phyloP scores from a whole-genome alignment of 441 rosid genomes.

The Adansonia rubrostipa region DNA sequence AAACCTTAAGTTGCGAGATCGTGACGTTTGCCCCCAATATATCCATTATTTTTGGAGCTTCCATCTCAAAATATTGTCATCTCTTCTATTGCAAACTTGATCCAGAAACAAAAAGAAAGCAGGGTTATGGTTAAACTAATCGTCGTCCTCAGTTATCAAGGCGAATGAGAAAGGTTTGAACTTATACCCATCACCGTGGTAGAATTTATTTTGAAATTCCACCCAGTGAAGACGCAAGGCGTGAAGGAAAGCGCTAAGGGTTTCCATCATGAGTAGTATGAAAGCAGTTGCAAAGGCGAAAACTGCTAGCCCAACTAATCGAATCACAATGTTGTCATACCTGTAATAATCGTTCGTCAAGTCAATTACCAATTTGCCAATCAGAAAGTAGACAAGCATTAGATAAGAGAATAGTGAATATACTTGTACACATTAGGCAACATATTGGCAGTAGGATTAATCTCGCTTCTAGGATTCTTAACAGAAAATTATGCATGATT shows the following conservation, averaged over 20 bases:
- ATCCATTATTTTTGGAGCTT: slow-evolving; percentile 19
- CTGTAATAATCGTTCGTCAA: slow-evolving; percentile 43
- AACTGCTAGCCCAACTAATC: slow-evolving; percentile 81
- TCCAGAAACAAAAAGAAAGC: slow-evolving; percentile 24
- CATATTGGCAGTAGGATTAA: neutral
- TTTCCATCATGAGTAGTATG: slow-evolving; percentile 97
- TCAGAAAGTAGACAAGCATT: neutral
- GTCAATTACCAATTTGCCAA: slow-evolving; percentile 20
- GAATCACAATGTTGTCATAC: slow-evolving; percentile 78
- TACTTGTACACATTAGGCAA: too few relatives aligned
- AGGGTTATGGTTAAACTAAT: slow-evolving; percentile 38
- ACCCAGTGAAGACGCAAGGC: slow-evolving; percentile 99
- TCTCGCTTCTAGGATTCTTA: neutral
- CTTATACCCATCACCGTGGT: slow-evolving; percentile 95
- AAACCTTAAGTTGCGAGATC: slow-evolving; percentile 25
- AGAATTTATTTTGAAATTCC: slow-evolving; percentile 93
- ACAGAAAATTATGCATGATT: neutral
- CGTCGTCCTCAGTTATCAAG: slow-evolving; percentile 64
- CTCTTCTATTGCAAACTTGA: slow-evolving; percentile 28
- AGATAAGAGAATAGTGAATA: neutral
- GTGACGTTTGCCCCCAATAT: neutral
- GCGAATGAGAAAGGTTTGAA: slow-evolving; percentile 93
- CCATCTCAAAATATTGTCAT: slow-evolving; percentile 22
- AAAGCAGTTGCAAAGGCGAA: slow-evolving; percentile 95
- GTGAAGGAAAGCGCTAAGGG: slow-evolving; percentile 95